These are phyloP conservation scores for Thamnidium elegans DNA, from an alignment of 192 early-diverging fungal species.

Conservation along the genomic window DNA sequence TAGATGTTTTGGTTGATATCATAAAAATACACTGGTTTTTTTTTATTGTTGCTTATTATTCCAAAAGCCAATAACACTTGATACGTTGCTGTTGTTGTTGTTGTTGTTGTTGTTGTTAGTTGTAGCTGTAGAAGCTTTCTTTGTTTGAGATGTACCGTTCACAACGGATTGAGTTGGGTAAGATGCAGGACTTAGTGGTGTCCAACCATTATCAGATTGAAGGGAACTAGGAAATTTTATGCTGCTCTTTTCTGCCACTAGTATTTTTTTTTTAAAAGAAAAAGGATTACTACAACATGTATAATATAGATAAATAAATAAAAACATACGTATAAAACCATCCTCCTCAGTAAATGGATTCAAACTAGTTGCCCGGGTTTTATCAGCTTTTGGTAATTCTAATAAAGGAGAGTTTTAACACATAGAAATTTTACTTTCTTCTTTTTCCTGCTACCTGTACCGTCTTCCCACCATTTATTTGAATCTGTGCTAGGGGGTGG, in stretches of 20 bases:
- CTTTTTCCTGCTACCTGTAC: conserved; percentile 14
- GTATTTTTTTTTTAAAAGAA: neutral
- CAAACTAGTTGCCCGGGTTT: conserved; percentile 3
- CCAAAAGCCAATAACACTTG: conserved; percentile 20
- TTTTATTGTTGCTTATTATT: conserved; percentile 15
- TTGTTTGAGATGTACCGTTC: neutral
- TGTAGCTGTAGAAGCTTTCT: neutral
- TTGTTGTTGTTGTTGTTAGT: neutral
- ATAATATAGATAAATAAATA: neutral
- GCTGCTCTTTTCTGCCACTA: neutral
- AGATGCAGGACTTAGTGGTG: conserved; percentile 17
- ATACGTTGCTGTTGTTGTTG: conserved; percentile 1
- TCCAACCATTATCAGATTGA: conserved; percentile 19
- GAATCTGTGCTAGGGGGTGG: conserved; percentile 52
- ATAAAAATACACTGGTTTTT: conserved; percentile 4
- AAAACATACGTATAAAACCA: neutral
- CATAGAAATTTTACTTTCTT: neutral
- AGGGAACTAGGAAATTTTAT: neutral
- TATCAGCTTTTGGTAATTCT: conserved; percentile 23
- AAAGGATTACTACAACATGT: neutral
- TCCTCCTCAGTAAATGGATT: conserved; percentile 17
- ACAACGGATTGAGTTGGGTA: neutral
- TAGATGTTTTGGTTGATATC: neutral
- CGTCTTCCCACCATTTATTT: conserved; percentile 56
- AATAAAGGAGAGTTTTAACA: neutral